phyloP scores from a whole-genome alignment of 192 early-diverging fungal genomes.

The Umbelopsis vinacea region DNA sequence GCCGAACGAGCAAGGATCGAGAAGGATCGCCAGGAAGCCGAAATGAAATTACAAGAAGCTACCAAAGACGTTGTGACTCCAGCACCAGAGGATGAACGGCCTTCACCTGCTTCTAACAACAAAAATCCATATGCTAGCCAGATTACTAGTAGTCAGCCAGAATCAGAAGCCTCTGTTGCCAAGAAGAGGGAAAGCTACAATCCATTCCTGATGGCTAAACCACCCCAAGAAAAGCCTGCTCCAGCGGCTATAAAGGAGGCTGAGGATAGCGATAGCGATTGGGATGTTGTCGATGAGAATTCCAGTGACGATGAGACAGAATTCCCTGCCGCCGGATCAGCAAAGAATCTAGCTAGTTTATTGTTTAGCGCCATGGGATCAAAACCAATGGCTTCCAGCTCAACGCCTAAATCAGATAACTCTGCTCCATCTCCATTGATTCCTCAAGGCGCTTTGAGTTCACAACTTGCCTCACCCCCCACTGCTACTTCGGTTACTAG shows the following conservation, averaged over 20 bases:
- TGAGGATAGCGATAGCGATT: constrained; percentile 37
- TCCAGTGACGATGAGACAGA: constrained; percentile 32
- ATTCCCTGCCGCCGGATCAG: constrained; percentile 37
- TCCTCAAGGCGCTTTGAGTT: constrained; percentile 25
- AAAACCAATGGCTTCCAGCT: constrained; percentile 2
- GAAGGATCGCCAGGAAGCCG: constrained; percentile 22
- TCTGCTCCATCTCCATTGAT: neutral
- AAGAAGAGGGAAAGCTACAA: constrained; percentile 46
- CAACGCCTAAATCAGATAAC: neutral
- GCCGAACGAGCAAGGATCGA: constrained; percentile 17
- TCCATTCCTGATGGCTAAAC: constrained; percentile 39
- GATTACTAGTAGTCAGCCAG: constrained; percentile 19
- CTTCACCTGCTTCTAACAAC: neutral
- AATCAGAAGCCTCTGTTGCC: neutral
- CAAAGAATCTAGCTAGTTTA: constrained; percentile 38
- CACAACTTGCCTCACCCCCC: constrained; percentile 16
- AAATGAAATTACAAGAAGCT: constrained; percentile 25
- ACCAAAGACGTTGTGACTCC: constrained; percentile 22
- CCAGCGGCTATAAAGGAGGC: constrained; percentile 18
- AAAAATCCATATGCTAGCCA: constrained; percentile 46
- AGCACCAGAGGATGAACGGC: constrained; percentile 14
- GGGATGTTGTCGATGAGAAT: constrained; percentile 43
- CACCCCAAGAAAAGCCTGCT: constrained; percentile 33
- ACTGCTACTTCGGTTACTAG: constrained; percentile 21
- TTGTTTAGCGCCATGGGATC: constrained; percentile 36